Percentiles rank a stretch among this genome's conserved stretches.
Evolutionary conservation across 257 asterid species (phyloP).

Genomic region (Striga asiatica): DNA sequence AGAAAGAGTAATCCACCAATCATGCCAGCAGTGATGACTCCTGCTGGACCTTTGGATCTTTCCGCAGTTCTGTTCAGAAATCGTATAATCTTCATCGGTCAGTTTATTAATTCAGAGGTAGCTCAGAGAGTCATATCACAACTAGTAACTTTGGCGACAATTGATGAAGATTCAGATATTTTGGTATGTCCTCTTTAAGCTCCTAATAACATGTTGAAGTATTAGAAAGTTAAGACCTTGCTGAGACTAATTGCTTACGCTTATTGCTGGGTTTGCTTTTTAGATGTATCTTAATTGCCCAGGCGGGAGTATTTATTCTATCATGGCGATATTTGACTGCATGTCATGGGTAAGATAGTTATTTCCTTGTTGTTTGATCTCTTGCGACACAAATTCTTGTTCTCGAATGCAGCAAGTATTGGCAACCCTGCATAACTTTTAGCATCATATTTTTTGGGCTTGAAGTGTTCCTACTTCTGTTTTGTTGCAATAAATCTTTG

Average conservation of each 20-base stretch:
- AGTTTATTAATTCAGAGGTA: constrained; percentile 67
- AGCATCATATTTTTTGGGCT: constrained; percentile 15
- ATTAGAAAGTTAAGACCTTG: constrained; percentile 2
- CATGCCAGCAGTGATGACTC: constrained; percentile 94
- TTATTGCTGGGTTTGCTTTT: constrained; percentile 12
- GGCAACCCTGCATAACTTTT: neutral
- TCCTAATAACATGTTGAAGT: neutral
- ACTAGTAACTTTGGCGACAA: constrained; percentile 86
- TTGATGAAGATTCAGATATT: constrained; percentile 88
- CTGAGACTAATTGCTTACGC: constrained; percentile 5
- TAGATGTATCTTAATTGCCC: constrained; percentile 94
- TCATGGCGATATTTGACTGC: constrained; percentile 95
- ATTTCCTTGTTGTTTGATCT: constrained; percentile 3
- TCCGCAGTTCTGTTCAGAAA: constrained; percentile 82
- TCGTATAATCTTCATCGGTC: constrained; percentile 88
- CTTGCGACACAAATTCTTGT: constrained; percentile 3
- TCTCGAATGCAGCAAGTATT: constrained; percentile 13
- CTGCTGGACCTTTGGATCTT: constrained; percentile 86
- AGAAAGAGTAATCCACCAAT: constrained; percentile 77
- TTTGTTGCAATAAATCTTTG: constrained; percentile 8
- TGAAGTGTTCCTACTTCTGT: neutral
- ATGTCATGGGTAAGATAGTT: constrained; percentile 86
- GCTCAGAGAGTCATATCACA: constrained; percentile 96
- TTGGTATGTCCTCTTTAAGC: constrained; percentile 35
- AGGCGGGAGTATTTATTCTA: constrained; percentile 85